Base-by-base conservation (phyloP, 805 yeast species). In the Kodamaea fukazawae region DNA sequence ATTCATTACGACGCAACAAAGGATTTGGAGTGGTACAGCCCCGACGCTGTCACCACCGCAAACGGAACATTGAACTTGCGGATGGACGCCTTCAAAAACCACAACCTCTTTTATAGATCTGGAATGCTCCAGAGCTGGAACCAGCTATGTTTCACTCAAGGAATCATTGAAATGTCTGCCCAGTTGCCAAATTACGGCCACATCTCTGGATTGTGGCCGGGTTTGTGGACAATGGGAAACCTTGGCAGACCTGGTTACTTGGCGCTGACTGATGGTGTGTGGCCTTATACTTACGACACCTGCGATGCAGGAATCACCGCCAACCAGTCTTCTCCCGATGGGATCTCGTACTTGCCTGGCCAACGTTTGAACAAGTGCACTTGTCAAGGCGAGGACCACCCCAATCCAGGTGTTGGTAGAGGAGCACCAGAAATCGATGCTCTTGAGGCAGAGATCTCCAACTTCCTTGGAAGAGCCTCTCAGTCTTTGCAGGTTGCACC, bases 401-500 rank as follows among this genome's bases (percentile, higher is more conserved):
- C 71, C 3, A 65, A 51, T 45, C 41, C 50, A 4, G 71, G 71
- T 2, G 47, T 48, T 8, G 71, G 65, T 2, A 53, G 71, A 40
- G 71, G 71, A 9, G 71, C 70, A 0, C 70, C 70, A 6, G 60
- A 55, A 43, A 53, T 55, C 29, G 60, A 55, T 48, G 49, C 48
- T 28, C 36, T 55, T 16, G 60, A 55, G 30, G 60, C 53, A 6
- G 57, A 47, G 20, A 42, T 48, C 10, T 46, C 31, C 4, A 29
- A 47, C 28, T 38, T 35, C 23, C 44, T 45, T 6, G 58, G 58
- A 3, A 53, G 52, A 12, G 57, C 56, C 6, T 51, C 70, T 10
- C 74, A 69, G 46, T 65, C 75, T 1, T 48, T 59, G 34, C 72
- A 70, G 43, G 57, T 66, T n/a, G 72, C 73, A 4, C 72, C 74